A percentile compares a stretch with the other conserved stretches of the same genome.
Evolutionary conservation across 306 rosid genomes (phyloP).

Genomic region (Prosopis cineraria): DNA sequence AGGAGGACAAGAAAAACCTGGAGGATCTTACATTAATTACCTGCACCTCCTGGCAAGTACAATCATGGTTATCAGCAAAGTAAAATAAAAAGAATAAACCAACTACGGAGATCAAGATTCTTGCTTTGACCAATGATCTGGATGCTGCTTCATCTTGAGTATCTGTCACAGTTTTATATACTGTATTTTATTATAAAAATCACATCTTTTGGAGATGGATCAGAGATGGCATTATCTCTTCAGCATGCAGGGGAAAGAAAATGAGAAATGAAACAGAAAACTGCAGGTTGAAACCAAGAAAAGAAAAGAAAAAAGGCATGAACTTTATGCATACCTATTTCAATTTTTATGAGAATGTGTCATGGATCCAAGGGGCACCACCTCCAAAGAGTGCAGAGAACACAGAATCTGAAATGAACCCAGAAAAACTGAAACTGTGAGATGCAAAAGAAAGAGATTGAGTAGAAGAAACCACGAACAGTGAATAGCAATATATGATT

Average conservation of each 20-base stretch:
- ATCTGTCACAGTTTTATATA: neutral
- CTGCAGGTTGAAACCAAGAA: neutral
- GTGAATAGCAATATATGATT: neutral
- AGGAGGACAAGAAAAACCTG: conserved; percentile 37
- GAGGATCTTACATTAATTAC: conserved; percentile 34
- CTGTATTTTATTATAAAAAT: neutral
- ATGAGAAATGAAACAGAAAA: neutral
- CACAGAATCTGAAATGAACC: neutral
- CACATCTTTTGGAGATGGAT: conserved; percentile 1
- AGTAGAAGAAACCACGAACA: conserved; percentile 1
- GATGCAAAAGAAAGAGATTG: neutral
- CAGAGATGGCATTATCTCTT: neutral
- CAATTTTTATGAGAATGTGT: neutral
- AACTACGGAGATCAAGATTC: conserved; percentile 32
- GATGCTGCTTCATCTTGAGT: conserved; percentile 26
- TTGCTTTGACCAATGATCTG: conserved; percentile 43
- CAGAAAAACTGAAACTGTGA: neutral
- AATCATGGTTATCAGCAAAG: conserved; percentile 46
- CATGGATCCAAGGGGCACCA: neutral
- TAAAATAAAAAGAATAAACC: conserved; percentile 32
- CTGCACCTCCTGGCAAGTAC: conserved; percentile 32
- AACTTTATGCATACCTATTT: neutral
- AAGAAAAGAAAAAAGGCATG: neutral
- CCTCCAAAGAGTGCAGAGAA: neutral
- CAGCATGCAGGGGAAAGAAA: no score